Evolutionary conservation across 129 eudicot species (phyloP).

Genomic region (Flaveria robusta): DNA sequence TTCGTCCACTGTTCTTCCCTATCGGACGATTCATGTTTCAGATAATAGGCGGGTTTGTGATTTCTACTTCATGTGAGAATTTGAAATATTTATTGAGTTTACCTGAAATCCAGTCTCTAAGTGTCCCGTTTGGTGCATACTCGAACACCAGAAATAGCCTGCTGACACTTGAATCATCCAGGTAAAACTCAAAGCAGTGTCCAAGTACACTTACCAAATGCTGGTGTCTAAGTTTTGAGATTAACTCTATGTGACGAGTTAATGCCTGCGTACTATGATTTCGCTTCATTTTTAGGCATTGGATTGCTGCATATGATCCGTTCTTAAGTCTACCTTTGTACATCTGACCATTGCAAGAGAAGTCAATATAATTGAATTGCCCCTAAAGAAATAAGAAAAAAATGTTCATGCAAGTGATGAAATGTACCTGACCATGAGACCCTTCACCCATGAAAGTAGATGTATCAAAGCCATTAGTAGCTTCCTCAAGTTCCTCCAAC

Average conservation of each 20-base stretch:
- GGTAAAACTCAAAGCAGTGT: conserved; percentile 85
- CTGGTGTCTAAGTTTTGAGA: conserved; percentile 86
- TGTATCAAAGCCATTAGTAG: conserved; percentile 65
- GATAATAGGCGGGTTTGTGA: neutral
- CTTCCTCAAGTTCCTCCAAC: conserved; percentile 78
- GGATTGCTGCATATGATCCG: conserved; percentile 60
- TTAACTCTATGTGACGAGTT: conserved; percentile 74
- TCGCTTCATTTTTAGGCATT: conserved; percentile 76
- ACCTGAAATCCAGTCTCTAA: conserved; percentile 82
- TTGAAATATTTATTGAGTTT: conserved; percentile 22
- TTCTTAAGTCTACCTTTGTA: conserved; percentile 71
- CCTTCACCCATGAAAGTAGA: conserved; percentile 71
- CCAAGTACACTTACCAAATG: conserved; percentile 87
- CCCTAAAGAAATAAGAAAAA: neutral
- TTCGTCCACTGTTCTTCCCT: conserved; percentile 46
- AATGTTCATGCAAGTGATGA: conserved; percentile 4
- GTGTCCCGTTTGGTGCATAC: conserved; percentile 77
- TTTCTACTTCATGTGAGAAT: neutral
- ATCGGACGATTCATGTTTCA: conserved; percentile 4
- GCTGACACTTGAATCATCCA: conserved; percentile 90
- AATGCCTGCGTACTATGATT: conserved; percentile 53
- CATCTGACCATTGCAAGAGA: conserved; percentile 49
- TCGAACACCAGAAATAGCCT: conserved; percentile 76
- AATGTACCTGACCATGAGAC: conserved; percentile 74
- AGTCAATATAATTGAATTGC: neutral